Percentiles rank a stretch among this genome's conserved stretches.
phyloP scores from a whole-genome alignment of 306 rosid genomes.

The Hippophae gyantsensis region DNA sequence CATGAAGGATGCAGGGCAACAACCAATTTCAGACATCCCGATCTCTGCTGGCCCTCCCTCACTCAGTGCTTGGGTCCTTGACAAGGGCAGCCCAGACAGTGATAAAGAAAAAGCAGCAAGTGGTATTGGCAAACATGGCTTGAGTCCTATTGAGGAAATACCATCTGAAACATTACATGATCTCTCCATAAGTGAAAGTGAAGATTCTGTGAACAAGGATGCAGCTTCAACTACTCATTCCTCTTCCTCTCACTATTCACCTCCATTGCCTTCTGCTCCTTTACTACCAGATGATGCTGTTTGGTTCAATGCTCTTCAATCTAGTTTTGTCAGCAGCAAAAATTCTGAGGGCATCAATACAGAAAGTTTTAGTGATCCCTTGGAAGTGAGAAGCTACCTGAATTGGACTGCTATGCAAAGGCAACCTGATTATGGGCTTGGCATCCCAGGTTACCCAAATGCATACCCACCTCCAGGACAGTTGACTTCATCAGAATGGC shows the following conservation, averaged over 20 bases:
- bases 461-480: conserved; percentile 41
- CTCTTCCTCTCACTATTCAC: conserved; percentile 42
- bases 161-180: conserved; percentile 33
- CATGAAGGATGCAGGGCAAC: conserved; percentile 32
- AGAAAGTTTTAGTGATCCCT: conserved; percentile 17
- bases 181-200: conserved; percentile 34
- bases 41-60: conserved; percentile 84
- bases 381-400: conserved; percentile 27
- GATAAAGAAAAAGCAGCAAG: conserved; percentile 32
- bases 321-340: conserved; percentile 25
- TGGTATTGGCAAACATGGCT: conserved; percentile 30
- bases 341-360: conserved; percentile 11
- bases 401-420: conserved; percentile 43
- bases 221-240: conserved; percentile 23
- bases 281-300: conserved; percentile 61
- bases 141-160: conserved; percentile 59
- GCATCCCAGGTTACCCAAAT: conserved; percentile 26
- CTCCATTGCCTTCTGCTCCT: conserved; percentile 89
- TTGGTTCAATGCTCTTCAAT: conserved; percentile 41
- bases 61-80: conserved; percentile 86
- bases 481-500: conserved; percentile 96
- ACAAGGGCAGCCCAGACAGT: conserved; percentile 32
- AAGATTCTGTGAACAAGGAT: conserved; percentile 16
- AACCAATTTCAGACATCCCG: conserved; percentile 30
- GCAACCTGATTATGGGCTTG: conserved; percentile 34